Evolutionary conservation across 768 basidiomycete species (phyloP).

Genomic region (Sarcomyxa edulis): DNA sequence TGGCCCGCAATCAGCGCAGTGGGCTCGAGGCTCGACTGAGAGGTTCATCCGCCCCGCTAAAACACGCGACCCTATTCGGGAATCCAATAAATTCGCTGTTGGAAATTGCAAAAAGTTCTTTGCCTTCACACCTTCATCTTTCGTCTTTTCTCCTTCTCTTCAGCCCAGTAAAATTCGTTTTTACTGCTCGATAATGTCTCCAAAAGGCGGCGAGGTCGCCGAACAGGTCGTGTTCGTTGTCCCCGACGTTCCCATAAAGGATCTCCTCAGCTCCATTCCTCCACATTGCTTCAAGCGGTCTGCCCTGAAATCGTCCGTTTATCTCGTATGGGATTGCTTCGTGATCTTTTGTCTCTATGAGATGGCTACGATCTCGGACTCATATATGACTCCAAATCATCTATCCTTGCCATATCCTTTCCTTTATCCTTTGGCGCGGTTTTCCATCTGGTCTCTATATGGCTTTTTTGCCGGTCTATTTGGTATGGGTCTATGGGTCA

Average conservation of each 20-base stretch:
- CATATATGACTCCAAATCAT: slow-evolving; percentile 50
- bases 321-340: slow-evolving; percentile 73
- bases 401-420: slow-evolving; percentile 53
- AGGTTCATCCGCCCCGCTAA: too few species aligned
- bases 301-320: slow-evolving; percentile 68
- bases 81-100: slow-evolving; percentile 5
- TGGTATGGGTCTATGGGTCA: slow-evolving; percentile 89
- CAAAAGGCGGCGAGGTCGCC: slow-evolving; percentile 26
- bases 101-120: not conserved
- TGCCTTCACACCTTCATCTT: slow-evolving; percentile 3
- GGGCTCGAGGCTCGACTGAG: too few species aligned
- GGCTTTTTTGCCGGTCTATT: slow-evolving; percentile 80
- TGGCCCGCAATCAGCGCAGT: too few species aligned
- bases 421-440: slow-evolving; percentile 55
- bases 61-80: too few species aligned
- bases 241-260: slow-evolving; percentile 85
- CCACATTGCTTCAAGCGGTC: slow-evolving; percentile 90
- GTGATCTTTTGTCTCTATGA: slow-evolving; percentile 70
- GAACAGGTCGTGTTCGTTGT: slow-evolving; percentile 63
- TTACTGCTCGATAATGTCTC: slow-evolving; percentile 6
- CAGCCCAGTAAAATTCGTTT: not conserved
- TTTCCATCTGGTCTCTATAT: slow-evolving; percentile 77
- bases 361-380: slow-evolving; percentile 56
- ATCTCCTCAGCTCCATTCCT: slow-evolving; percentile 79
- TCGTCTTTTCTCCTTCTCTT: slow-evolving; percentile 9